Evolutionary conservation across 164 flowering plant species (phyloP).

Genomic region (Vitis rotundifolia): DNA sequence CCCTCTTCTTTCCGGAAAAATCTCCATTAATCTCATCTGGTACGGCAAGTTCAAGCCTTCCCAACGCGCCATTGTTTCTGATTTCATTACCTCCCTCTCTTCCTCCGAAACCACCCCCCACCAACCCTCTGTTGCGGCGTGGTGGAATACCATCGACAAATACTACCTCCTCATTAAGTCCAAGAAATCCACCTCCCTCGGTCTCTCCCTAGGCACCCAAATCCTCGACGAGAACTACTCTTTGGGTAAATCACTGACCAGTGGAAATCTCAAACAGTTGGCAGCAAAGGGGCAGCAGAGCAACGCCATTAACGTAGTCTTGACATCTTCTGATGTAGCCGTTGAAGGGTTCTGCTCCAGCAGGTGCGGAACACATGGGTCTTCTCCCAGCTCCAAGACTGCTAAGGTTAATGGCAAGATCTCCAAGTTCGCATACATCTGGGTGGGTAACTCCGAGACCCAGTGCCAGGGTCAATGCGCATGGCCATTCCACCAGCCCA

Average conservation of each 20-base stretch:
- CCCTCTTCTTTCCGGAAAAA: slow-evolving; percentile 57
- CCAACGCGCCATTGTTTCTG: slow-evolving; percentile 58
- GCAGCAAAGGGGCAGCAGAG: slow-evolving; percentile 41
- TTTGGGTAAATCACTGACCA: slow-evolving; percentile 53
- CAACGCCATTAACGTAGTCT: slow-evolving; percentile 50
- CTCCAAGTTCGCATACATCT: slow-evolving; percentile 51
- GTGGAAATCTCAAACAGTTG: slow-evolving; percentile 31
- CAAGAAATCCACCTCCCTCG: slow-evolving; percentile 24
- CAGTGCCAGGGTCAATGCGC: slow-evolving; percentile 68
- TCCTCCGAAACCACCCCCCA: slow-evolving; percentile 7
- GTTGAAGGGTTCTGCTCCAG: slow-evolving; percentile 60
- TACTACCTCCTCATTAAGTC: slow-evolving; percentile 33
- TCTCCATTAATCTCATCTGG: slow-evolving; percentile 67
- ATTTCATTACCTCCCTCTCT: slow-evolving; percentile 55
- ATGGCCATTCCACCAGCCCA: slow-evolving; percentile 70
- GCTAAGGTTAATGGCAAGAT: slow-evolving; percentile 9
- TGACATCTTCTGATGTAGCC: slow-evolving; percentile 56
- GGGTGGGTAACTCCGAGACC: slow-evolving; percentile 67
- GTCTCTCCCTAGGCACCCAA: slow-evolving; percentile 39
- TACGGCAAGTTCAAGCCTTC: slow-evolving; percentile 69
- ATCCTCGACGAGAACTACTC: slow-evolving; percentile 52
- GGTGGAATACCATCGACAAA: slow-evolving; percentile 62
- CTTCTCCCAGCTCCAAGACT: slow-evolving; percentile 2
- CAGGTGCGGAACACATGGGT: slow-evolving; percentile 62
- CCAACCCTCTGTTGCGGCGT: slow-evolving; percentile 56